Base-by-base conservation (phyloP, 2,329 filamentous ascomycete genomes). In the Epichloe brachyelytri region DNA sequence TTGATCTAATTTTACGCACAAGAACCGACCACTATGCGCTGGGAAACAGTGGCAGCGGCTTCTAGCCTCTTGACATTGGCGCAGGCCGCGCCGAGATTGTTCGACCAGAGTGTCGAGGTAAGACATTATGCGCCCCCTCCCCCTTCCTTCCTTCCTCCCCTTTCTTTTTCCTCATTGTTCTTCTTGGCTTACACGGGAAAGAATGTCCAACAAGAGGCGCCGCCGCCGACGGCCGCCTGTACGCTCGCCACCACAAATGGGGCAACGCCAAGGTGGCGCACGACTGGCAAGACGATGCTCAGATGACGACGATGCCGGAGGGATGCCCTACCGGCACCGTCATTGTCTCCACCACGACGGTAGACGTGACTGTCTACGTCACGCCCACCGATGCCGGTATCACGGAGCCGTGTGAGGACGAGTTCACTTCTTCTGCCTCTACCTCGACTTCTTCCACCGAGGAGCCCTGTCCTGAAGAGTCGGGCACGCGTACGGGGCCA, bases 311-410 rank as follows among this genome's bases (percentile, higher is more conserved):
- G 19, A n/a, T 47, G n/a, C 19, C 41, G 15, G 47, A 53, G 8
- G 57, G 57, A 12, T 65, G 63, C 17, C 58, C 60, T 22, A 56
- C 56, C 2, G 50, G 49, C 5, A 60, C 56, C 8, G 49, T 64
- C 4, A 51, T 63, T 12, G 53, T 63, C 47, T 62, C 61, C 12
- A 67, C 62, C 2, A 60, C 56, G 33, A 68, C 63, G 3, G 49
- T 67, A 7, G 66, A 68, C 26, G 56, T 63, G 7, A 64, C 61
- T 6, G 57, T 64, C 34, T 63, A 59, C 39, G 55, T 67, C 15
- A 67, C 65, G 11, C 59, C 61, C 33, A 58, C 60, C 34, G 55
- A 59, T 19, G 49, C 34, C 22, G 52, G 26, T 22, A 1, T 1
- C 22, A 26, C 33, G 19, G 36, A 44, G 20, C 43, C 43, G 7